These are phyloP conservation scores for Nannizzia gypsea DNA, from an alignment of 2,329 filamentous ascomycete species.

Conservation along the genomic window DNA sequence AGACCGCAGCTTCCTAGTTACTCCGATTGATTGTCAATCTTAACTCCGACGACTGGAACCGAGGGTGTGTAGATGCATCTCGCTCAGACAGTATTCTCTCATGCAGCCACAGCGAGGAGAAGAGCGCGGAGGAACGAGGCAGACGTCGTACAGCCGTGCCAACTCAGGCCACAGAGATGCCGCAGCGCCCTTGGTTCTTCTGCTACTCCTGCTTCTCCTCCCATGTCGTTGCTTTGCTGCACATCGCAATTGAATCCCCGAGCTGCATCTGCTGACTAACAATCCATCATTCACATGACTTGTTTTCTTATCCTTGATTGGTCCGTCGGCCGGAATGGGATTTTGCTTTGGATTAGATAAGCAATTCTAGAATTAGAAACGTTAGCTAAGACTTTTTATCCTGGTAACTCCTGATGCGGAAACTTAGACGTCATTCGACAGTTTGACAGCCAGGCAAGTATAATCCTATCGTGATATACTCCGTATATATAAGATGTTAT, in stretches of 20 bases:
- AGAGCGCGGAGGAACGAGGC: not conserved
- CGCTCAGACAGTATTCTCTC: not conserved
- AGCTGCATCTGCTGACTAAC: not conserved
- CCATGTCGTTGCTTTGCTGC: not conserved
- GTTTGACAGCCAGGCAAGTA: not conserved
- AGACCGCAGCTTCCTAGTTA: not conserved
- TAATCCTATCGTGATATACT: not conserved
- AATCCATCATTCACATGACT: not conserved
- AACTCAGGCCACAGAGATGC: not conserved
- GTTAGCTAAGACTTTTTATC: not conserved
- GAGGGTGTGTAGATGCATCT: not conserved
- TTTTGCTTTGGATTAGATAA: not conserved
- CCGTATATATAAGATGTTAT: no score
- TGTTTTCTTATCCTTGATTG: not conserved
- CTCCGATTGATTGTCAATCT: not conserved
- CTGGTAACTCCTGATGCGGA: not conserved
- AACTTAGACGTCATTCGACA: not conserved
- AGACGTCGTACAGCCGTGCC: not conserved
- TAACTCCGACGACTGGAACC: slow-evolving; percentile 3
- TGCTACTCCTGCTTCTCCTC: not conserved
- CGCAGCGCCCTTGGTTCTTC: not conserved
- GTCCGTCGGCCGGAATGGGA: not conserved
- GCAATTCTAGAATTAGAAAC: not conserved
- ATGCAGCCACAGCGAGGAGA: not conserved
- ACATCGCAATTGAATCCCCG: not conserved